Evolutionary conservation across 306 rosid genomes (phyloP).

Genomic region (Fagus crenata): DNA sequence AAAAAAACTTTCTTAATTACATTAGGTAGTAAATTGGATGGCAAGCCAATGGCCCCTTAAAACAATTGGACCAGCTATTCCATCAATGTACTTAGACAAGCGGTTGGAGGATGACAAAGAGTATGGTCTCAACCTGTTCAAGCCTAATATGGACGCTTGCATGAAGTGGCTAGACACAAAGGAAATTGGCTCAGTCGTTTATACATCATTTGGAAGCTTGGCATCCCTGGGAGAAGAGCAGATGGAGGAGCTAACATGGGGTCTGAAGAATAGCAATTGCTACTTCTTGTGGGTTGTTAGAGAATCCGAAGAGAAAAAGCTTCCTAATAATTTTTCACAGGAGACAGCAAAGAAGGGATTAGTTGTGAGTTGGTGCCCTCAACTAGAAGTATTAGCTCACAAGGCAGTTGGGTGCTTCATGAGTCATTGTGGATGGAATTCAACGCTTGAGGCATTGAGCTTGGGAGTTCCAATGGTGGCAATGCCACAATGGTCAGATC

Average conservation of each 20-base stretch:
- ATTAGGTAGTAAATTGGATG: no score
- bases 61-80: no score
- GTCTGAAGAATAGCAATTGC: background rate
- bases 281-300: conserved; percentile 26
- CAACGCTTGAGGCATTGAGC: no score
- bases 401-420: no score
- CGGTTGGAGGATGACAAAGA: conserved; percentile 20
- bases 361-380: conserved; percentile 23
- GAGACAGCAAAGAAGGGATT: background rate
- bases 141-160: conserved; percentile 10
- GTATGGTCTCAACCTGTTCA: conserved; percentile 19
- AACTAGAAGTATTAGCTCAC: conserved; percentile 8
- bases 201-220: conserved; percentile 19
- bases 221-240: conserved; percentile 24
- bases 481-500: no score
- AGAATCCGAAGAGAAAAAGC: conserved; percentile 16
- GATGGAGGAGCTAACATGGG: conserved; percentile 14
- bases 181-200: conserved; percentile 20
- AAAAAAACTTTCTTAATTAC: no score
- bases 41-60: no score
- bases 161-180: conserved; percentile 20
- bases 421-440: no score
- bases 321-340: conserved; percentile 10
- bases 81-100: no score
- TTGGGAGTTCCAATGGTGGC: no score